Percentiles rank a stretch among this genome's conserved stretches.
phyloP scores from a whole-genome alignment of 2,329 filamentous ascomycete genomes.

The Metarhizium sp. region DNA sequence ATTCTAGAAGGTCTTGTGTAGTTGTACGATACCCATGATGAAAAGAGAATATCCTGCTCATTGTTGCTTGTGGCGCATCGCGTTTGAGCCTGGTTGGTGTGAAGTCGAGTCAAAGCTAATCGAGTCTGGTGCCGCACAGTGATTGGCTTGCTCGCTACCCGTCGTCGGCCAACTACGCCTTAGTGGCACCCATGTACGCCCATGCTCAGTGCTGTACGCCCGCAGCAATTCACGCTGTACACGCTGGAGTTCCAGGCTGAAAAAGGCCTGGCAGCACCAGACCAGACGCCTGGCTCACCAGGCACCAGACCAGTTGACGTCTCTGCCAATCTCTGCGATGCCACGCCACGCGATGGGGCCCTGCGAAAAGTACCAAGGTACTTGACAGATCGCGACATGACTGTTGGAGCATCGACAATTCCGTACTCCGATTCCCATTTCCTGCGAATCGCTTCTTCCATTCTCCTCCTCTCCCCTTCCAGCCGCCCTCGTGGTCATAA shows the following conservation, averaged over 20 bases:
- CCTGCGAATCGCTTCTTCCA: background rate
- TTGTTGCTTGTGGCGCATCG: background rate
- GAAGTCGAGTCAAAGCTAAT: too few relatives aligned
- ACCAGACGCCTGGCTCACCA: background rate
- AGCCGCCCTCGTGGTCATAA: too few relatives aligned
- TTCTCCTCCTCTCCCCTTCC: background rate
- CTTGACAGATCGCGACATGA: conserved; percentile 9
- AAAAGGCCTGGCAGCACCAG: too few relatives aligned
- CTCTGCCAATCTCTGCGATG: background rate
- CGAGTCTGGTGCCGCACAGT: too few relatives aligned
- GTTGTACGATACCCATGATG: background rate
- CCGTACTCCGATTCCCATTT: background rate
- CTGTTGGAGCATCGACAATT: too few relatives aligned
- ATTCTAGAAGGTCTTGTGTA: background rate
- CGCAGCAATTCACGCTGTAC: too few relatives aligned
- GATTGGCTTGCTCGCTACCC: too few relatives aligned
- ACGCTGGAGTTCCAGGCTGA: too few relatives aligned
- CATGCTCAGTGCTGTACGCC: too few relatives aligned
- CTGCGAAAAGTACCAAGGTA: conserved; percentile 6
- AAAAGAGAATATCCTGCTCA: background rate
- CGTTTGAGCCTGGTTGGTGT: too few relatives aligned
- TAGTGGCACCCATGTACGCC: too few relatives aligned
- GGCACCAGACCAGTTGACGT: background rate
- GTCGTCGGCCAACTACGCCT: too few relatives aligned
- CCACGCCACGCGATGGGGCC: background rate